phyloP scores from a whole-genome alignment of 2,329 filamentous ascomycete genomes.

The Colletotrichum phormii region DNA sequence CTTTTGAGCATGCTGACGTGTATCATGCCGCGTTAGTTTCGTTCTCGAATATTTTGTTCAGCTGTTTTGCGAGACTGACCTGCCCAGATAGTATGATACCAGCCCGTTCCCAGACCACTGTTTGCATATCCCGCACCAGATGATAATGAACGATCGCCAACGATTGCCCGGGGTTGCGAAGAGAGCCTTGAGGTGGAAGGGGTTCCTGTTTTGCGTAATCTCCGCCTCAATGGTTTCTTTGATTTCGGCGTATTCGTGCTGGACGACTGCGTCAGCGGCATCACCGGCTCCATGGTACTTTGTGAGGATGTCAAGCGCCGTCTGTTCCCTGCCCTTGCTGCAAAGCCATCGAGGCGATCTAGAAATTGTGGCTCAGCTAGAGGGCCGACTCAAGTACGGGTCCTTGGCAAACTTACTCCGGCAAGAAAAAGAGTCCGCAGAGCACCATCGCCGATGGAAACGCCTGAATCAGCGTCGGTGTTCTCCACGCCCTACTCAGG shows the following conservation, averaged over 20 bases:
- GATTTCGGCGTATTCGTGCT: slow-evolving; percentile 64
- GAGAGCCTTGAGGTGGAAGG: slow-evolving; percentile 39
- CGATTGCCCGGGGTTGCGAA: slow-evolving; percentile 46
- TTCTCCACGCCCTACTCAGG: slow-evolving; percentile 20
- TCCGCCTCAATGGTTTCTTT: slow-evolving; percentile 48
- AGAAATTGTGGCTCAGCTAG: background rate
- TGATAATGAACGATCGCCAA: slow-evolving; percentile 50
- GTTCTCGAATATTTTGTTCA: background rate
- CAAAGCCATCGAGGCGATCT: slow-evolving; percentile 34
- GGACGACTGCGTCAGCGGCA: slow-evolving; percentile 61
- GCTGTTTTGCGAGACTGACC: background rate
- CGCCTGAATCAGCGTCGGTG: slow-evolving; percentile 28
- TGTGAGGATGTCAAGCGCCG: slow-evolving; percentile 63
- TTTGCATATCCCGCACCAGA: slow-evolving; percentile 57
- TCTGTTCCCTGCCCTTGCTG: slow-evolving; percentile 46
- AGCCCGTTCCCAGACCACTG: slow-evolving; percentile 46
- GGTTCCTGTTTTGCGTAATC: slow-evolving; percentile 44
- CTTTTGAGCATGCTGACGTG: slow-evolving; percentile 23
- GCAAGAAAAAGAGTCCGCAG: slow-evolving; percentile 27
- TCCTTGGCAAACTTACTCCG: slow-evolving; percentile 21
- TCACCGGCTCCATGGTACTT: slow-evolving; percentile 72
- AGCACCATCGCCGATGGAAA: slow-evolving; percentile 30
- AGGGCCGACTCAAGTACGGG: background rate
- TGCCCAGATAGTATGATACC: background rate
- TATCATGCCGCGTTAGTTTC: no score